Evolutionary conservation across 441 rosid genomes (phyloP).

Genomic region (Gossypium davidsonii): DNA sequence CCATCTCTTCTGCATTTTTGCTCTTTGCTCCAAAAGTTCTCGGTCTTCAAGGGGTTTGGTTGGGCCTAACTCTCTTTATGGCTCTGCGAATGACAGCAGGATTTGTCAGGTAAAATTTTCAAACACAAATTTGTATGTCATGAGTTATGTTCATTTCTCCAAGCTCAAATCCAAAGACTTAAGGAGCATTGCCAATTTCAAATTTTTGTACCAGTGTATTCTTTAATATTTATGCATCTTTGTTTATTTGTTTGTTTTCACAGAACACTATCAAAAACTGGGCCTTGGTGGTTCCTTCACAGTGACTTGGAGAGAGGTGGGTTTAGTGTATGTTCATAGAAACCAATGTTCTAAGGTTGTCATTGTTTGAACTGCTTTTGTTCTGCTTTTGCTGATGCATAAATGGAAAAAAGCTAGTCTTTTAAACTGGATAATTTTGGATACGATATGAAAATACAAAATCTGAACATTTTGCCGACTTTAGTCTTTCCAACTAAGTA

Average conservation of each 20-base stretch:
- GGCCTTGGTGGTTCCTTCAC: constrained; percentile 96
- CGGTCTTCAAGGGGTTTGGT: constrained; percentile 86
- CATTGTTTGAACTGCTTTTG: neutral
- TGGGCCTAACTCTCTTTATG: constrained; percentile 82
- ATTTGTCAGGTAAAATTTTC: constrained; percentile 47
- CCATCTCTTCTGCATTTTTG: constrained; percentile 60
- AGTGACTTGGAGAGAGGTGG: constrained; percentile 30
- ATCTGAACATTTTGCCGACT: no score
- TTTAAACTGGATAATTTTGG: neutral
- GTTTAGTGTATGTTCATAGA: constrained; percentile 26
- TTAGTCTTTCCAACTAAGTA: no score
- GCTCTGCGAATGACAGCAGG: constrained; percentile 74
- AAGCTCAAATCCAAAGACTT: neutral
- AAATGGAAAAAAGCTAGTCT: neutral
- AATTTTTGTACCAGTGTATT: neutral
- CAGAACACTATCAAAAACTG: constrained; percentile 57
- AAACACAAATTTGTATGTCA: neutral
- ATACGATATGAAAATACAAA: neutral
- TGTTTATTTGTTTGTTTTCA: constrained; percentile 1
- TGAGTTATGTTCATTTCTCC: neutral
- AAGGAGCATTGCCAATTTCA: neutral
- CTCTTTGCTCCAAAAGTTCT: constrained; percentile 44
- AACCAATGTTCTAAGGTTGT: neutral
- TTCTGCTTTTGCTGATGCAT: neutral
- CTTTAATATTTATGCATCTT: neutral